Conservation (phyloP, 2,329 filamentous ascomycete species). For the Xylariaceae sp. region DNA sequence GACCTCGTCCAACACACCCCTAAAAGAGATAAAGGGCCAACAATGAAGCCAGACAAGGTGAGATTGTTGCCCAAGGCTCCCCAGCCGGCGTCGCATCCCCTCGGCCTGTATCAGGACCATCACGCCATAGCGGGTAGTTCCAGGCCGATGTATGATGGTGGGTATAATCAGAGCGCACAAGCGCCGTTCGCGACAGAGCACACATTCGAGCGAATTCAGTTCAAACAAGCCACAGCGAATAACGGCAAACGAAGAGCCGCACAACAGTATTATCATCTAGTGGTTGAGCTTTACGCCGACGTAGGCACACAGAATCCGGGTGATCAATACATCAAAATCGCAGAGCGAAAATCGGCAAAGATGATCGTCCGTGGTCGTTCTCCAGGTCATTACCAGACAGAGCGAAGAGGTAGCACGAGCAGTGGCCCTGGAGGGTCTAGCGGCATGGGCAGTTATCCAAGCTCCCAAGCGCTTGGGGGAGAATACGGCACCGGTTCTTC, state of each 20-base stretch:
- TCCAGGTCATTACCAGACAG: constrained; percentile 74
- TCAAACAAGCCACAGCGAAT: constrained; percentile 90
- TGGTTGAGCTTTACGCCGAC: constrained; percentile 77
- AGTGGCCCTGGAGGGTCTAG: constrained; percentile 65
- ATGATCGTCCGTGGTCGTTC: constrained; percentile 85
- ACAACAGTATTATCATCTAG: constrained; percentile 89
- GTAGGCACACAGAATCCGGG: constrained; percentile 44
- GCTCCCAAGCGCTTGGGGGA: constrained; percentile 39
- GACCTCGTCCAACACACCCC: constrained; percentile 88
- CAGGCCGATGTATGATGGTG: constrained; percentile 39
- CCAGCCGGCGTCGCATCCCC: constrained; percentile 44
- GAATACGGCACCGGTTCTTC: constrained; percentile 37
- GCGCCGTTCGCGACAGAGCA: constrained; percentile 48
- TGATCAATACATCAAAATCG: constrained; percentile 65
- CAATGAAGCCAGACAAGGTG: constrained; percentile 66
- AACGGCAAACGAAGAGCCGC: constrained; percentile 87
- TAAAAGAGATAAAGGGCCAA: constrained; percentile 84
- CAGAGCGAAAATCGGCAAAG: constrained; percentile 67
- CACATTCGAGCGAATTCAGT: constrained; percentile 85
- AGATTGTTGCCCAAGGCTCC: constrained; percentile 63
- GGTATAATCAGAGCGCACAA: constrained; percentile 37
- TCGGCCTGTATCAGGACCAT: constrained; percentile 44
- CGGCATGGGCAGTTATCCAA: constrained; percentile 49
- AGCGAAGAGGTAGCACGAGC: constrained; percentile 62
- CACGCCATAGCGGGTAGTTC: constrained; percentile 34